A percentile compares a stretch with the other conserved stretches of the same genome.
These are phyloP conservation scores for Sungouiella thailandica DNA, from an alignment of 805 yeast genomes.

Conservation along the genomic window DNA sequence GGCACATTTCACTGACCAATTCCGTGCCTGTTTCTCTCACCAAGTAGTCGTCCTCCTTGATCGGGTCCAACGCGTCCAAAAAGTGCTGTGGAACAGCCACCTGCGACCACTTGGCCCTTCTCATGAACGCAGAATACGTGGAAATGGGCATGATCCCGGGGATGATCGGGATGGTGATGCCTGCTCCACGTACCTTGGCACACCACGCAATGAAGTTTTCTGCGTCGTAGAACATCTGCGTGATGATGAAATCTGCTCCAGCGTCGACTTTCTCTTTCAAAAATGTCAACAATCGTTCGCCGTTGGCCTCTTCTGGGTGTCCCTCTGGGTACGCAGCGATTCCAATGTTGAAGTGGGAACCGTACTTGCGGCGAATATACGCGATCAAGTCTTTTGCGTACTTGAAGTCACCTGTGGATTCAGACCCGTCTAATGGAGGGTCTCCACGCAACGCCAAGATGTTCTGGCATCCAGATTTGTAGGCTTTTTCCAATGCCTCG, in stretches of 20 bases:
- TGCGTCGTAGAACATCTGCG: conserved; percentile 96
- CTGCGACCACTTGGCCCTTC: conserved; percentile 94
- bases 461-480: conserved; percentile 89
- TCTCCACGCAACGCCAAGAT: conserved; percentile 94
- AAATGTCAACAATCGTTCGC: conserved; percentile 47
- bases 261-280: conserved; percentile 87
- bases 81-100: conserved; percentile 74
- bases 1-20: conserved; percentile 80
- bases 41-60: conserved; percentile 83
- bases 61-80: conserved; percentile 64
- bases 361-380: conserved; percentile 73
- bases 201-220: conserved; percentile 87
- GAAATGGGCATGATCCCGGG: conserved; percentile 99
- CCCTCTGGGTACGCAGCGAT: conserved; percentile 98
- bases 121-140: conserved; percentile 86
- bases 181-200: conserved; percentile 57
- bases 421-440: conserved; percentile 75
- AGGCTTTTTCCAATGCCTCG: conserved; percentile 79
- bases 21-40: conserved; percentile 85
- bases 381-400: conserved; percentile 83
- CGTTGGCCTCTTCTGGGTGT: conserved; percentile 75
- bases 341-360: conserved; percentile 88
- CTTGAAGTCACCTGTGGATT: conserved; percentile 75
- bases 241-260: conserved; percentile 90
- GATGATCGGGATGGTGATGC: conserved; percentile 79